These are phyloP conservation scores for Carex sylvatica DNA, from an alignment of 202 grass and related monocot species.

Conservation along the genomic window DNA sequence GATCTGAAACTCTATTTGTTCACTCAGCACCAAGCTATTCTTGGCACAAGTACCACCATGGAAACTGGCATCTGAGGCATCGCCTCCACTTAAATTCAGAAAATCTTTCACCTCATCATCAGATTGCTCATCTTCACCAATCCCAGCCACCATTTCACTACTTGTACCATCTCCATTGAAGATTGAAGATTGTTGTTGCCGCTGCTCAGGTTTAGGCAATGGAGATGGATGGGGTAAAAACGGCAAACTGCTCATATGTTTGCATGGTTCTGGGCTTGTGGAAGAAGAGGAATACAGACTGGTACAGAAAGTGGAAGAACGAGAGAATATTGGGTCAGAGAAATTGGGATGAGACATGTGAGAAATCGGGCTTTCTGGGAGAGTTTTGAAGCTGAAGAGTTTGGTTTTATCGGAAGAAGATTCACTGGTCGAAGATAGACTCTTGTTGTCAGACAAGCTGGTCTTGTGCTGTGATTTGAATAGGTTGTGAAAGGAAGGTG, in stretches of 20 bases:
- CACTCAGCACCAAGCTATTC: constrained; percentile 35
- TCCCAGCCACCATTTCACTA: background rate
- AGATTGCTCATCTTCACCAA: constrained; percentile 35
- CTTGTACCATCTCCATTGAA: constrained; percentile 32
- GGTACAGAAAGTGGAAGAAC: constrained; percentile 69
- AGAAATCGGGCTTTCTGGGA: constrained; percentile 45
- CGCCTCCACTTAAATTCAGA: constrained; percentile 58
- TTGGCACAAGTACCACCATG: constrained; percentile 31
- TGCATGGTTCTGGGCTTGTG: constrained; percentile 26
- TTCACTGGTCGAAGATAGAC: constrained; percentile 50
- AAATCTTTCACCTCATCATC: constrained; percentile 50
- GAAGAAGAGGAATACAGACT: constrained; percentile 50
- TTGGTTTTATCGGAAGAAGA: constrained; percentile 44
- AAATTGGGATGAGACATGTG: constrained; percentile 24
- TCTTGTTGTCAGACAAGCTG: constrained; percentile 2
- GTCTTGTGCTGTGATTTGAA: constrained; percentile 30
- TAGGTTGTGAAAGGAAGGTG: constrained; percentile 32
- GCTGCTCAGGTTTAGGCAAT: constrained; percentile 40
- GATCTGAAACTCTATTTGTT: constrained; percentile 72
- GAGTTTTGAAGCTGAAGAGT: constrained; percentile 31
- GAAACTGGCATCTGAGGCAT: constrained; percentile 46
- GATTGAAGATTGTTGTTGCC: constrained; percentile 29
- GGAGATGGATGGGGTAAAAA: constrained; percentile 58
- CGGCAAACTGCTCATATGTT: constrained; percentile 24
- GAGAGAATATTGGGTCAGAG: constrained; percentile 36